These are phyloP conservation scores for Lycium ferocissimum DNA, from an alignment of 257 asterid genomes.

Conservation along the genomic window DNA sequence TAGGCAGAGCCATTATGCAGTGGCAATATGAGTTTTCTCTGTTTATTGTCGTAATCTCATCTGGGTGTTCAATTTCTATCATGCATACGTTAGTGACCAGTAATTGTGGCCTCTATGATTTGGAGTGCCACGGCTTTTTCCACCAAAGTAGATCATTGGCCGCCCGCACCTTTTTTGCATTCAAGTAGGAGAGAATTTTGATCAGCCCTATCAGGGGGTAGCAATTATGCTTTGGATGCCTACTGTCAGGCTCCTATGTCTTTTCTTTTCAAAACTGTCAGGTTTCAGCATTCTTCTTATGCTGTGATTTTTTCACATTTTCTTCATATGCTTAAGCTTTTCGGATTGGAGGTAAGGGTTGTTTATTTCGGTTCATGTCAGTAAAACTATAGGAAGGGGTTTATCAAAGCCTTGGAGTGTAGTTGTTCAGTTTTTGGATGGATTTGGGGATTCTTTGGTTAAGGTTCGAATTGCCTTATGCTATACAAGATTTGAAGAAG, in stretches of 20 bases:
- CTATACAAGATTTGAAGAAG: slow-evolving; percentile 18
- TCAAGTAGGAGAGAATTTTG: background rate
- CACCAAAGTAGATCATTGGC: background rate
- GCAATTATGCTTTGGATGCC: background rate
- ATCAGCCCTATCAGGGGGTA: background rate
- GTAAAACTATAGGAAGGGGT: background rate
- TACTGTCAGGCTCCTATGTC: background rate
- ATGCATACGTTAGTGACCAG: background rate
- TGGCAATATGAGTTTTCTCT: background rate
- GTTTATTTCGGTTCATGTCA: background rate
- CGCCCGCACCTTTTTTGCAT: background rate
- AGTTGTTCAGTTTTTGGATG: slow-evolving; percentile 12
- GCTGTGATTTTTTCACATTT: background rate
- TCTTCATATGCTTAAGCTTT: background rate
- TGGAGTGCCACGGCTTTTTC: background rate
- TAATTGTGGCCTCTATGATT: background rate
- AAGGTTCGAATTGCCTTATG: slow-evolving; percentile 8
- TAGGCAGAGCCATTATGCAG: slow-evolving; percentile 8
- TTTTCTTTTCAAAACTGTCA: background rate
- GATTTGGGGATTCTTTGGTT: background rate
- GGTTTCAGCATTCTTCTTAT: background rate
- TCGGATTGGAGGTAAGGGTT: background rate
- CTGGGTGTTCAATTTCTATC: background rate
- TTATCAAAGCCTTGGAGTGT: slow-evolving; percentile 15
- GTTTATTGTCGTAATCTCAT: background rate